Evolutionary conservation across 176 grass and related monocot genomes (phyloP).

Genomic region (Triticum monococcum): DNA sequence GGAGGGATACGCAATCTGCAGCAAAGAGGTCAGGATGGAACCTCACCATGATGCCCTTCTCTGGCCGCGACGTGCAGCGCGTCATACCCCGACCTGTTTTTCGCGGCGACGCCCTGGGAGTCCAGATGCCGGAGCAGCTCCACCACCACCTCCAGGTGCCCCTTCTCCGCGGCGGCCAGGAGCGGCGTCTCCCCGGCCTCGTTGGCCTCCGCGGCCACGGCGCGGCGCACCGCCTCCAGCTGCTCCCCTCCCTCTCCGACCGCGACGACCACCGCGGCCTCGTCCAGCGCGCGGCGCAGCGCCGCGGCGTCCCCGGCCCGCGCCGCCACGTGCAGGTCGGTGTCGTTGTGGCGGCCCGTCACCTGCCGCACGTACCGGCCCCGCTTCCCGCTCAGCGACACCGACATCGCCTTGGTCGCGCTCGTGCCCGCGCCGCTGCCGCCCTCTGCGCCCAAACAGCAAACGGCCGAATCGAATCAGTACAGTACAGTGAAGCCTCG

Average conservation of each 20-base stretch:
- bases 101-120: slow-evolving; percentile 47
- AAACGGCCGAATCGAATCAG: not conserved
- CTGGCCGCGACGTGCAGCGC: slow-evolving; percentile 77
- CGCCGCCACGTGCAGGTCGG: slow-evolving; percentile 78
- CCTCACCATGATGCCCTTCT: slow-evolving; percentile 72
- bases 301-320: slow-evolving; percentile 51
- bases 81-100: slow-evolving; percentile 77
- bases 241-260: slow-evolving; percentile 37
- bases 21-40: not conserved
- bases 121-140: slow-evolving; percentile 73
- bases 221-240: slow-evolving; percentile 47
- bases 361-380: slow-evolving; percentile 92
- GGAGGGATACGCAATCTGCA: not conserved
- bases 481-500: not conserved
- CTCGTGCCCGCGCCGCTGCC: not conserved
- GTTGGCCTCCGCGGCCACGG: slow-evolving; percentile 69
- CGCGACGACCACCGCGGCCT: slow-evolving; percentile 34
- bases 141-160: slow-evolving; percentile 52
- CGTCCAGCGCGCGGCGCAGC: slow-evolving; percentile 48
- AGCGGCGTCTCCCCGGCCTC: slow-evolving; percentile 77
- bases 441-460: slow-evolving; percentile 19
- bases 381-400: slow-evolving; percentile 63
- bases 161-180: slow-evolving; percentile 68
- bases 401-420: slow-evolving; percentile 50
- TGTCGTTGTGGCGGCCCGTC: slow-evolving; percentile 87